Conservation (phyloP, 75 land plant genomes). For the Pinus albicaulis region DNA sequence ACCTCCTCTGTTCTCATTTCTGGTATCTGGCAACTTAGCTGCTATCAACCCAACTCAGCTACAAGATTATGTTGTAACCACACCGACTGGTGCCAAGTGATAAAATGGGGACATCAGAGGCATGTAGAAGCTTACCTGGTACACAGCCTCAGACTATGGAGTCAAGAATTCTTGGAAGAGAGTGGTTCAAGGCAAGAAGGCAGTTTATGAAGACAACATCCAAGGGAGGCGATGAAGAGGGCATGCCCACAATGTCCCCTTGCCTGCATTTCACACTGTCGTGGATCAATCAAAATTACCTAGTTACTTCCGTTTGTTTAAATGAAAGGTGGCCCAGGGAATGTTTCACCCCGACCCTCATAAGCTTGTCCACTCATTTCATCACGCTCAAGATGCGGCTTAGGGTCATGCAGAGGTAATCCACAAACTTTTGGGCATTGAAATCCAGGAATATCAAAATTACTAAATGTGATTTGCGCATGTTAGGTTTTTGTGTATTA, state of each 20-base stretch:
- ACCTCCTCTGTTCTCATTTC: too few species aligned
- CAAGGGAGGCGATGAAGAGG: constrained; percentile 41
- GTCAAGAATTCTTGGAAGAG: constrained; percentile 27
- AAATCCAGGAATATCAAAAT: too few species aligned
- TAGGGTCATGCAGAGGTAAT: constrained; percentile 24
- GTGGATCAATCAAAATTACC: too few species aligned
- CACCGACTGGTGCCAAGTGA: too few species aligned
- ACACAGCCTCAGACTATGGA: constrained; percentile 27
- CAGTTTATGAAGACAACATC: constrained; percentile 58
- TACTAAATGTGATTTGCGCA: too few species aligned
- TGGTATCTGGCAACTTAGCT: too few species aligned
- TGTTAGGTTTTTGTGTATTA: too few species aligned
- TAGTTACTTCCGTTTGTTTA: too few species aligned
- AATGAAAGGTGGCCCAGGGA: too few species aligned
- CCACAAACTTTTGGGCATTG: constrained; percentile 41
- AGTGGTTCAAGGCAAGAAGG: constrained; percentile 38
- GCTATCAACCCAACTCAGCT: too few species aligned
- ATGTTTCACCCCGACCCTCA: constrained; percentile 19
- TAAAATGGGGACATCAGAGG: too few species aligned
- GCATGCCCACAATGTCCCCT: constrained; percentile 40
- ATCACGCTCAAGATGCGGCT: constrained; percentile 24
- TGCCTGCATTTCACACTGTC: constrained; percentile 29
- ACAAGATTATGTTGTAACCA: too few species aligned
- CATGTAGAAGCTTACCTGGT: constrained; percentile 20
- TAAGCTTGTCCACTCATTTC: constrained; percentile 12